Evolutionary conservation across 2,329 filamentous ascomycete species (phyloP), one percentile per base, ranked within the genome.

Genomic region (Falciphora oryzae): DNA sequence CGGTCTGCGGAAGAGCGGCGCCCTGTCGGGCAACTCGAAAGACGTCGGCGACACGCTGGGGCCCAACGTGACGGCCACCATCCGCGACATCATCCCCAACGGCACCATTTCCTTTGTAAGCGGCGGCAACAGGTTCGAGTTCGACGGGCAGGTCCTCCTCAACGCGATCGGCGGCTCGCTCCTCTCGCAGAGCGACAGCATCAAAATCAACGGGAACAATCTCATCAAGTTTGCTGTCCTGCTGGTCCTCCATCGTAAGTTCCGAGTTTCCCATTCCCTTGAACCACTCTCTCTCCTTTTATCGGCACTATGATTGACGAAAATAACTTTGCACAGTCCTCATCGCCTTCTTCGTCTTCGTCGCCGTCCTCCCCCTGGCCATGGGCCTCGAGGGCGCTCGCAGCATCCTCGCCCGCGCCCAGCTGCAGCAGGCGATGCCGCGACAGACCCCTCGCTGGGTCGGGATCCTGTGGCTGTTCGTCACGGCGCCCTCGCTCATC

Each of bases 41-140:
- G 29, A 22, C 25, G 4, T 18, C 6, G 38, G 11, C 57, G 25
- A 5, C 25, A n/a, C 28, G n/a, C 35, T 29, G 22, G 57, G 57
- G 22, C 8, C 61, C 4, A 68, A 66, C 32, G 44, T 65, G 44
- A 66, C 65, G 18, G 38, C 57, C 35, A 50, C 57, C 31, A 53
- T 71, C 16, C 70, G 70, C 64, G 65, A 71, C 18, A 38, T 73
- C 7, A 66, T 75, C 3, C 73, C 73, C 0, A 67, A 66, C 10
- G 73, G 72, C 0, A 65, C 27, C 1, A 70, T 75, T 25, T 67
- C 67, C n/a, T 65, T 76, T 29, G 59, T 63, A 3, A 73, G 69
- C 28, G 68, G 68, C 22, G 69, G 70, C 4, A 71, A 73, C 66
- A 67, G 64, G 5, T 76, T 70, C 50, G 68, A 69, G 1, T 65